These are phyloP conservation scores for Gonapodya prolifera DNA, from an alignment of 192 early-diverging fungal species.

Conservation along the genomic window DNA sequence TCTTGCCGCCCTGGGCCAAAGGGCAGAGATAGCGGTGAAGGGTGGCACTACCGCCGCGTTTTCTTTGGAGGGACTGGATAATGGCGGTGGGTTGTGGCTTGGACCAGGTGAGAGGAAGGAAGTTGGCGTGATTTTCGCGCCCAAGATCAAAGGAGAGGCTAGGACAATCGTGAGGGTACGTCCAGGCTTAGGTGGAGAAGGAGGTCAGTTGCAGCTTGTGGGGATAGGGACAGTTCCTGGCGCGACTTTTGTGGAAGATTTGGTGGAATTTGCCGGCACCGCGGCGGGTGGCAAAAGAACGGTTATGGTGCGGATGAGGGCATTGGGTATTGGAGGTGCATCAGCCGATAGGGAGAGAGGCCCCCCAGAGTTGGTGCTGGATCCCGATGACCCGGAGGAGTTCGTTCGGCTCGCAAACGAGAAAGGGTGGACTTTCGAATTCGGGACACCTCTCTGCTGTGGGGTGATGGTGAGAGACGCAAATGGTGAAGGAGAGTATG, in stretches of 20 bases:
- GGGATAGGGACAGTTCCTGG: not conserved
- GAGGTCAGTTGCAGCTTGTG: not conserved
- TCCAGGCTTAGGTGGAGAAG: not conserved
- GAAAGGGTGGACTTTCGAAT: not conserved
- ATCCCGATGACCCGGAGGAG: not conserved
- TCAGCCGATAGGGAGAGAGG: not conserved
- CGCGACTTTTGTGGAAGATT: not conserved
- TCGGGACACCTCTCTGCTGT: not conserved
- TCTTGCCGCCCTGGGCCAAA: not conserved
- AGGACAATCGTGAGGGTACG: not conserved
- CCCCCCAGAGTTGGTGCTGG: not conserved
- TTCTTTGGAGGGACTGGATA: not conserved
- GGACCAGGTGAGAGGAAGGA: not conserved
- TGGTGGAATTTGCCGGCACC: not conserved
- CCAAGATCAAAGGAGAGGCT: not conserved
- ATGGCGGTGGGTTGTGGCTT: not conserved
- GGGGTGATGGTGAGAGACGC: not conserved
- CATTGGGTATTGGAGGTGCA: not conserved
- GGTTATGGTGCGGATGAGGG: not conserved
- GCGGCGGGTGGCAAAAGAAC: not conserved
- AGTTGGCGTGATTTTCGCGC: not conserved
- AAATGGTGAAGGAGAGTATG: not conserved
- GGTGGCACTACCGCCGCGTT: not conserved
- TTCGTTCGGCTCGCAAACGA: not conserved
- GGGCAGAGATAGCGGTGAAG: not conserved